Conservation (phyloP, 225 moss, liverwort and hornwort species). For the Sphagnum contortum region DNA sequence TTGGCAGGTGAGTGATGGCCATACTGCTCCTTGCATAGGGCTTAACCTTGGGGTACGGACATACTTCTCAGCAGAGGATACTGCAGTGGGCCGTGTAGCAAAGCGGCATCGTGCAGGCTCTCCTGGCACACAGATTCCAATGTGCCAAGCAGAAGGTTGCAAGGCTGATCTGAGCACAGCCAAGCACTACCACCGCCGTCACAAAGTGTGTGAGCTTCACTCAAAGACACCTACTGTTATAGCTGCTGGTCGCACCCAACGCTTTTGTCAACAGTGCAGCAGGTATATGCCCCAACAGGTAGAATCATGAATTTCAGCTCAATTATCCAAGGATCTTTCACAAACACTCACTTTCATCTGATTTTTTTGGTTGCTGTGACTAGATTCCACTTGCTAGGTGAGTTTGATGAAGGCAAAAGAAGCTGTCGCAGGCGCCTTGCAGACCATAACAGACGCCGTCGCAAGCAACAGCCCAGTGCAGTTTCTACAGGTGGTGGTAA, state of each 20-base stretch:
- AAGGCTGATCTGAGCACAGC: constrained; percentile 83
- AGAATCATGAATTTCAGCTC: no score
- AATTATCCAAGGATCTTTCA: no score
- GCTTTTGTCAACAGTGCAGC: constrained; percentile 97
- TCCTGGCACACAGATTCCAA: constrained; percentile 75
- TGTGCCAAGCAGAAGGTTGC: constrained; percentile 92
- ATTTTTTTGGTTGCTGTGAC: not conserved
- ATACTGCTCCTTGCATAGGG: constrained; percentile 47
- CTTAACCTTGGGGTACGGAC: constrained; percentile 94
- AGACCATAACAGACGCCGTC: constrained; percentile 80
- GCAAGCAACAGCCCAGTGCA: constrained; percentile 73
- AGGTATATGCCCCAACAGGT: constrained; percentile 25
- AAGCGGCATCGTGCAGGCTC: constrained; percentile 81
- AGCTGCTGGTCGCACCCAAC: constrained; percentile 69
- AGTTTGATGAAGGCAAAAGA: constrained; percentile 97
- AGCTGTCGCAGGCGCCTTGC: constrained; percentile 88
- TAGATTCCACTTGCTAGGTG: constrained; percentile 85
- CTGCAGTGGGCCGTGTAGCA: constrained; percentile 64
- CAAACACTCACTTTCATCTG: no score
- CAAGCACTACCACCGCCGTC: constrained; percentile 91
- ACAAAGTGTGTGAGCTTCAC: constrained; percentile 93
- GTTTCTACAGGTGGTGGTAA: constrained; percentile 34
- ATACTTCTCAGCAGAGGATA: constrained; percentile 90
- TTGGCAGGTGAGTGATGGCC: constrained; percentile 53
- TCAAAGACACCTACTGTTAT: constrained; percentile 75